phyloP scores from a whole-genome alignment of 2,329 filamentous ascomycete genomes.

The Venturia aucupariae region DNA sequence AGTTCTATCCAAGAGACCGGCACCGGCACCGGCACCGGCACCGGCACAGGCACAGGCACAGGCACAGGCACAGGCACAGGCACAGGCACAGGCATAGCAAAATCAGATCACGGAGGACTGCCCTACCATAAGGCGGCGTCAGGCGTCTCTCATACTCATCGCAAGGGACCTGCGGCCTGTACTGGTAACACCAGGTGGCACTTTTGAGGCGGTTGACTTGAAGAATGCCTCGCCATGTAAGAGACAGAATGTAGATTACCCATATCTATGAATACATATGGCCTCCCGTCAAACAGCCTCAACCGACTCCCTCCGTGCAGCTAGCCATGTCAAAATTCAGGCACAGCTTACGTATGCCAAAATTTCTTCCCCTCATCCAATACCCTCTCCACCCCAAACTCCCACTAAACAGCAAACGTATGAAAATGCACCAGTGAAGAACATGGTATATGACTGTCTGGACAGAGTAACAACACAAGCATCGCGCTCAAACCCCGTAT shows the following conservation, averaged over 20 bases:
- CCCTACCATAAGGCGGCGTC: no score
- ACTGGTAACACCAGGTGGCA: no score
- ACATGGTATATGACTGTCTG: slow-evolving; percentile 6
- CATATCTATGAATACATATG: slow-evolving; percentile 1
- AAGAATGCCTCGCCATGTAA: no score
- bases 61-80: no score
- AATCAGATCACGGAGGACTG: no score
- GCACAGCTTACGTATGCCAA: neutral
- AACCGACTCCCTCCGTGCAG: neutral
- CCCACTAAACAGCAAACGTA: neutral
- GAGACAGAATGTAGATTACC: neutral
- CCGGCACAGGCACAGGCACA: no score
- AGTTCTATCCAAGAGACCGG: no score
- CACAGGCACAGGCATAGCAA: no score
- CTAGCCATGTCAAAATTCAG: neutral
- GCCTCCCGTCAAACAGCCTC: neutral
- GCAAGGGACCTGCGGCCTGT: no score
- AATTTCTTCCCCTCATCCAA: neutral
- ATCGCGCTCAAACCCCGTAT: neutral
- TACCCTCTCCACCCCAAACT: neutral
- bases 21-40: no score
- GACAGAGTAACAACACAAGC: neutral
- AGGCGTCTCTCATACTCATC: no score
- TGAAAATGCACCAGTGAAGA: neutral
- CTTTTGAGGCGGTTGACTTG: no score